Conservation (phyloP, 2,329 filamentous ascomycete species). For the Metarhizium robertsii region DNA sequence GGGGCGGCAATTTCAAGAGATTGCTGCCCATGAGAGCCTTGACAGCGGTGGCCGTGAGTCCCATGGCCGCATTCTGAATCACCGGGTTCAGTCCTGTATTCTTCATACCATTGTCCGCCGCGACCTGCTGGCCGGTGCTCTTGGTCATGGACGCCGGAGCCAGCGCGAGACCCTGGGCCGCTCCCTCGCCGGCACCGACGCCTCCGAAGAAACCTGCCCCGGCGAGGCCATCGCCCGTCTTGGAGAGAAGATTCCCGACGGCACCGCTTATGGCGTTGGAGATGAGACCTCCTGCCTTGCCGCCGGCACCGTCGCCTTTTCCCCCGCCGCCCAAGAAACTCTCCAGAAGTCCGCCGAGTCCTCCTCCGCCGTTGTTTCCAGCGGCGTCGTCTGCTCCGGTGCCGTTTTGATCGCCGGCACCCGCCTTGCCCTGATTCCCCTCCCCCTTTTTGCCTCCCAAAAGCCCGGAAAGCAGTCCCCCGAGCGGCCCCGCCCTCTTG, state of each 20-base stretch:
- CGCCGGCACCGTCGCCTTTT: neutral
- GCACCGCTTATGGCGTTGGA: conserved; percentile 1
- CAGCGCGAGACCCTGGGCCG: conserved; percentile 15
- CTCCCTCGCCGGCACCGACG: conserved; percentile 15
- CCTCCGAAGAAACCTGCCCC: conserved; percentile 15
- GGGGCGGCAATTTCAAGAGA: conserved; percentile 8
- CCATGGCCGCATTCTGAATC: conserved; percentile 20
- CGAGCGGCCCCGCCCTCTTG: neutral
- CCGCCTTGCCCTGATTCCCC: neutral
- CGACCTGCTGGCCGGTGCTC: conserved; percentile 11
- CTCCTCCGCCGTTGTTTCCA: neutral
- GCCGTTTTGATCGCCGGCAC: neutral
- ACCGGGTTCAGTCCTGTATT: conserved; percentile 19
- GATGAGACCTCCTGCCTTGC: conserved; percentile 1
- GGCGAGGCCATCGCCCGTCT: conserved; percentile 4
- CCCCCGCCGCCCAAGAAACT: neutral
- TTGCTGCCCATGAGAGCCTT: conserved; percentile 14
- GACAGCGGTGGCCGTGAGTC: conserved; percentile 17
- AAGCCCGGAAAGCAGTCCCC: neutral
- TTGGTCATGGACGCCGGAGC: conserved; percentile 8
- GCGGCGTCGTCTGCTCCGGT: too few species aligned
- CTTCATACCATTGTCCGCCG: conserved; percentile 18
- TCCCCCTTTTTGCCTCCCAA: neutral
- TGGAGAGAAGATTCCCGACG: conserved; percentile 1
- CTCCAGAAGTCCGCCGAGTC: neutral